These are phyloP conservation scores for Yamadazyma ubonensis DNA, from an alignment of 805 yeast species.

Conservation along the genomic window DNA sequence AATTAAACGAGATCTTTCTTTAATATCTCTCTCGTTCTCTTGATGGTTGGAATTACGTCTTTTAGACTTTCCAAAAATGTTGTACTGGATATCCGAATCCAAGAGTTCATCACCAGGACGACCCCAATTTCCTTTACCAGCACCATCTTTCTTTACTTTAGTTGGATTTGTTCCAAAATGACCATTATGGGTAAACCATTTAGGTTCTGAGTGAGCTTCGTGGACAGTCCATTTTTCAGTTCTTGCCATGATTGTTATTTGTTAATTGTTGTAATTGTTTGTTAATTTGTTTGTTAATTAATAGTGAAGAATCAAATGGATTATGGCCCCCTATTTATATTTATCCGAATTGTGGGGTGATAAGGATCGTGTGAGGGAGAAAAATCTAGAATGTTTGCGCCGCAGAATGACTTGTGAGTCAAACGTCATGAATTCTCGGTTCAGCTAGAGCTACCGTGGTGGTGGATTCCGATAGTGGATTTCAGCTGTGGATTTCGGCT, in stretches of 20 bases:
- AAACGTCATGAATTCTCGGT: not conserved
- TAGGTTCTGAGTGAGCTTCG: conserved; percentile 58
- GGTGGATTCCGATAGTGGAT: too few relatives aligned
- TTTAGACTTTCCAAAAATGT: conserved; percentile 22
- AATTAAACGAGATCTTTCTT: conserved; percentile 12
- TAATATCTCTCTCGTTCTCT: conserved; percentile 29
- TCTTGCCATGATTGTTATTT: too few relatives aligned
- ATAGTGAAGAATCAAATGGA: not conserved
- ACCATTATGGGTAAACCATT: conserved; percentile 80
- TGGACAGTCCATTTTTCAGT: conserved; percentile 74
- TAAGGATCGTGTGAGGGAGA: conserved; percentile 6
- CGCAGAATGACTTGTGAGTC: not conserved
- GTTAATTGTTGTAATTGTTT: not conserved
- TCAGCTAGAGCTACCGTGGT: too few relatives aligned
- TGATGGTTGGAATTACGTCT: conserved; percentile 44
- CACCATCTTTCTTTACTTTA: conserved; percentile 77
- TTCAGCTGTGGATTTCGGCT: too few relatives aligned
- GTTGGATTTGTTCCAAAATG: conserved; percentile 67
- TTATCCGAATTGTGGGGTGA: conserved; percentile 9
- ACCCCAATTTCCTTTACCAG: conserved; percentile 91
- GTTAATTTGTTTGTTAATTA: not conserved
- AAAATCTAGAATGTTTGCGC: conserved; percentile 1
- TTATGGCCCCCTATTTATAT: conserved; percentile 2
- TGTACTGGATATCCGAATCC: conserved; percentile 48
- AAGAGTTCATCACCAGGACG: conserved; percentile 72